Evolutionary conservation across 306 rosid species (phyloP).

Genomic region (Dalbergia cochinchinensis): DNA sequence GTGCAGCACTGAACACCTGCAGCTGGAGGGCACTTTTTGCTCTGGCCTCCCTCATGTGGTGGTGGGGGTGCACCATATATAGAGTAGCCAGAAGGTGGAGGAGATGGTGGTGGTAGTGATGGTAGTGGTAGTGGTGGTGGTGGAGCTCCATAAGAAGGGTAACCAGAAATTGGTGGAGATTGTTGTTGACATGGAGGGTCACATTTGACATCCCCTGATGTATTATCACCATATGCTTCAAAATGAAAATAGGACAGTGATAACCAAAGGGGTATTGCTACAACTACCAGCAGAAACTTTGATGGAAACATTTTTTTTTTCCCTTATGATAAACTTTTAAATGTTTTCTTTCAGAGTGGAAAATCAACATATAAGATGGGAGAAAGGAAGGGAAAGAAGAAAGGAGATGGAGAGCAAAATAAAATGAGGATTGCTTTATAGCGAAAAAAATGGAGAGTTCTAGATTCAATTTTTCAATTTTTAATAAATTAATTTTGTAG

Average conservation of each 20-base stretch:
- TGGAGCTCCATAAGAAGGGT: constrained; percentile 44
- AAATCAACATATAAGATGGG: not conserved
- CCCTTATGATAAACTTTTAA: not conserved
- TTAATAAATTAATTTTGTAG: too few species aligned
- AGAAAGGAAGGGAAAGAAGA: not conserved
- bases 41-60: constrained; percentile 30
- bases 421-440: not conserved
- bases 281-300: constrained; percentile 13
- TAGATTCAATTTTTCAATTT: too few species aligned
- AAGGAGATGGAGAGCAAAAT: not conserved
- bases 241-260: constrained; percentile 17
- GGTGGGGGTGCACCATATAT: constrained; percentile 41
- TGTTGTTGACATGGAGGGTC: constrained; percentile 47
- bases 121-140: too few species aligned
- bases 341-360: not conserved
- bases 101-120: constrained; percentile 43
- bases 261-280: constrained; percentile 20
- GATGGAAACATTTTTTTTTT: constrained; percentile 31
- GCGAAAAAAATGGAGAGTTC: constrained; percentile 9
- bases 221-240: constrained; percentile 46
- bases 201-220: constrained; percentile 26
- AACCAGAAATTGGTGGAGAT: constrained; percentile 44
- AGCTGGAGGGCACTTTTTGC: constrained; percentile 54
- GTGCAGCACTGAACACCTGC: constrained; percentile 49
- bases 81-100: constrained; percentile 41